Evolutionary conservation across 75 land plant species (phyloP).

Genomic region (Ceratopteris richardii): DNA sequence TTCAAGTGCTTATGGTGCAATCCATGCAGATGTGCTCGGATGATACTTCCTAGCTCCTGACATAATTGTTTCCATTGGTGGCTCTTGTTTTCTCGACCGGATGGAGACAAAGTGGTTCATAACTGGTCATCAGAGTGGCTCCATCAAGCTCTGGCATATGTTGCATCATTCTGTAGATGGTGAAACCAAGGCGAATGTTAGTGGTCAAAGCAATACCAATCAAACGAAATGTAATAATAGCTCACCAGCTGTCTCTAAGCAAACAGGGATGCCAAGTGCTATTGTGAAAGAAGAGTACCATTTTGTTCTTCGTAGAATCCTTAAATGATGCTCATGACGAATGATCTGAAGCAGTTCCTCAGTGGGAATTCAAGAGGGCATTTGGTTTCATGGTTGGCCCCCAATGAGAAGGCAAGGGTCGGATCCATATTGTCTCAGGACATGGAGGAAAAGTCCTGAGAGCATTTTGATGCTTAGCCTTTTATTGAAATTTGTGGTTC

Average conservation of each 20-base stretch:
- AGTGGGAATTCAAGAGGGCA: constrained; percentile 89
- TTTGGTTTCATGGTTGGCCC: constrained; percentile 73
- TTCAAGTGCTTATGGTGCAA: constrained; percentile 24
- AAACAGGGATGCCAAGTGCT: constrained; percentile 19
- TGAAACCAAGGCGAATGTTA: constrained; percentile 5
- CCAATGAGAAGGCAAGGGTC: no score
- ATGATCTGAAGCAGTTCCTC: constrained; percentile 77
- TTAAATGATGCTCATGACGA: constrained; percentile 55
- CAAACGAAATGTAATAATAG: not conserved
- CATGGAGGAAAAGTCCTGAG: no score
- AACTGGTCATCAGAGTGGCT: constrained; percentile 97
- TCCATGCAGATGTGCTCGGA: constrained; percentile 28
- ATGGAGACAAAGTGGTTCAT: constrained; percentile 78
- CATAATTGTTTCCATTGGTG: constrained; percentile 65
- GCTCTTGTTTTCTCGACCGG: constrained; percentile 78
- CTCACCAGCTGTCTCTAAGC: constrained; percentile 8
- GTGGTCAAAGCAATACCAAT: constrained; percentile 11
- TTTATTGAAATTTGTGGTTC: no score
- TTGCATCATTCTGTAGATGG: constrained; percentile 39
- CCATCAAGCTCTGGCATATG: constrained; percentile 87
- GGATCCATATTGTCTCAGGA: no score
- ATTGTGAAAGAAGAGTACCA: constrained; percentile 61
- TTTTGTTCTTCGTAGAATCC: constrained; percentile 58
- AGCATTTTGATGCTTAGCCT: no score
- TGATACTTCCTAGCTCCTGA: constrained; percentile 87